Conservation (phyloP, 768 basidiomycete genomes). For the Tylopilus felleus region DNA sequence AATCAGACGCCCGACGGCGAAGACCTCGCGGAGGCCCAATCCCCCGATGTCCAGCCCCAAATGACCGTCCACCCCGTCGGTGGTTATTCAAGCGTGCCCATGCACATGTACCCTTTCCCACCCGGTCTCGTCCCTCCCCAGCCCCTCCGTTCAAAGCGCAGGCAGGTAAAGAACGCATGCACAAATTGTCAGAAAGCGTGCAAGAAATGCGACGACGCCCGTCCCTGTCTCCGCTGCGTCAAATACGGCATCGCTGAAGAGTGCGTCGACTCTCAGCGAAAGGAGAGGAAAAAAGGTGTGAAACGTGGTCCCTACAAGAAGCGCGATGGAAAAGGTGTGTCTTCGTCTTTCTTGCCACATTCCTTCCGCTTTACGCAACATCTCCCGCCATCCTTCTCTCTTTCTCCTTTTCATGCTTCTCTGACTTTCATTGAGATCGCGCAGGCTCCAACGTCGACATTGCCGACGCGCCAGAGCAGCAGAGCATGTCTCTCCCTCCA, state of each 20-base stretch:
- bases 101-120: conserved; percentile 72
- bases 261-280: conserved; percentile 87
- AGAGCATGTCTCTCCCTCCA: conserved; percentile 41
- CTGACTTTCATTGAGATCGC: conserved; percentile 53
- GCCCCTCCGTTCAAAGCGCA: conserved; percentile 68
- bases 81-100: conserved; percentile 49
- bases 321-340: conserved; percentile 86
- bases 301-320: conserved; percentile 93
- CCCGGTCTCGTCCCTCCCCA: conserved; percentile 43
- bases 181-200: conserved; percentile 89
- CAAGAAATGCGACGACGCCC: conserved; percentile 89
- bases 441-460: conserved; percentile 52
- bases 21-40: conserved; percentile 33
- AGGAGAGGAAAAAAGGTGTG: conserved; percentile 86
- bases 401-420: conserved; percentile 23
- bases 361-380: conserved; percentile 19
- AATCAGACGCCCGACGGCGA: conserved; percentile 41
- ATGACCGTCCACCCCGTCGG: conserved; percentile 50
- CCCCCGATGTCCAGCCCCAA: conserved; percentile 41
- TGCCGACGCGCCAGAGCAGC: conserved; percentile 42
- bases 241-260: conserved; percentile 86
- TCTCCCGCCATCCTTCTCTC: background rate
- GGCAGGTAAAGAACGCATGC: conserved; percentile 90
- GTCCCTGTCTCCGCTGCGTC: conserved; percentile 90
- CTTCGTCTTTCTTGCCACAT: conserved; percentile 29